A percentile compares a stretch with the other conserved stretches of the same genome.
Evolutionary conservation across 306 rosid species (phyloP).

Genomic region (Spatholobus suberectus): DNA sequence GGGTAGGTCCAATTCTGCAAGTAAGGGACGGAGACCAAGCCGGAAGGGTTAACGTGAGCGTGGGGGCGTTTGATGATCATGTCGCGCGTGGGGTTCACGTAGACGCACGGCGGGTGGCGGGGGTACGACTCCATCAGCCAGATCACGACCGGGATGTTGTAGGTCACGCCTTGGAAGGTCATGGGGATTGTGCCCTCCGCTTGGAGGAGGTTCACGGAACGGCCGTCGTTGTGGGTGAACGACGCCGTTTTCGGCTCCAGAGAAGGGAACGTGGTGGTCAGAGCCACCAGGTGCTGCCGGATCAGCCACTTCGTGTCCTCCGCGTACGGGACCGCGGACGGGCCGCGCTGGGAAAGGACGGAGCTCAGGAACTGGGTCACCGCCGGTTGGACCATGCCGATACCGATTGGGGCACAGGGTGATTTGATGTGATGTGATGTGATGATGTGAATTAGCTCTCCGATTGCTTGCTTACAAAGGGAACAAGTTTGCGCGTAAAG

Average conservation of each 20-base stretch:
- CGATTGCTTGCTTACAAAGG: no score
- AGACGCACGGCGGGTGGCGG: constrained; percentile 85
- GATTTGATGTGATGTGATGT: no score
- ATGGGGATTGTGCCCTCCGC: constrained; percentile 92
- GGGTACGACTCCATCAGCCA: constrained; percentile 98
- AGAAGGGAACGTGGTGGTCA: constrained; percentile 66
- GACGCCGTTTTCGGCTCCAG: constrained; percentile 86
- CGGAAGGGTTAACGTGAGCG: constrained; percentile 79
- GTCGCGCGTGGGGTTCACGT: constrained; percentile 92
- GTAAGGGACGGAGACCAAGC: constrained; percentile 72
- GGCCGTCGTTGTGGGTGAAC: constrained; percentile 95
- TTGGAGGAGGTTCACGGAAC: constrained; percentile 89
- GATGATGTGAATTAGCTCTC: no score
- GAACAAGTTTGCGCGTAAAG: no score
- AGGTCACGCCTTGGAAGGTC: constrained; percentile 72
- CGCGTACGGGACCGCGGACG: constrained; percentile 82
- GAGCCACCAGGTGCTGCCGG: constrained; percentile 83
- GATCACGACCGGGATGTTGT: constrained; percentile 86
- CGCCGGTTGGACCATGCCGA: constrained; percentile 46
- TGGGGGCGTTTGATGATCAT: constrained; percentile 96
- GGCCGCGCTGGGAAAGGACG: constrained; percentile 98
- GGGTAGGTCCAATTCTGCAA: constrained; percentile 86
- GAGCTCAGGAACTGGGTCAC: constrained; percentile 78
- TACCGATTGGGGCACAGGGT: no score
- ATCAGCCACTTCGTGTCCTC: constrained; percentile 91